Evolutionary conservation across 345 rosid genomes (phyloP).

Genomic region (Boechera retrofracta): DNA sequence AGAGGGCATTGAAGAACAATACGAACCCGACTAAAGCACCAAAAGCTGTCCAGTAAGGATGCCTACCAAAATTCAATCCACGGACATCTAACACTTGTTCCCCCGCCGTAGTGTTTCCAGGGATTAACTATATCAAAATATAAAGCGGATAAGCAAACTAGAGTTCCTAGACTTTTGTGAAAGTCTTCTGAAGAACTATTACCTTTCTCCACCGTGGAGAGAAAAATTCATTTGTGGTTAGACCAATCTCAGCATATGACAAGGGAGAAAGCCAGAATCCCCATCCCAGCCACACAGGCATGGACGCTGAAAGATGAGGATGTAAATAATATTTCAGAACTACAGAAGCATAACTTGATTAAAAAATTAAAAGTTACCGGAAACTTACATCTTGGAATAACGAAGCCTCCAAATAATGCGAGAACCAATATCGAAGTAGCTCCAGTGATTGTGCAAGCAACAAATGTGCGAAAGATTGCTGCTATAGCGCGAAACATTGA

Average conservation of each 20-base stretch:
- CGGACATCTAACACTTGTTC: conserved; percentile 53
- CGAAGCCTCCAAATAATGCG: conserved; percentile 66
- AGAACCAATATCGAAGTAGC: conserved; percentile 42
- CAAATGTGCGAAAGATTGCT: conserved; percentile 52
- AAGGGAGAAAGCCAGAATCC: conserved; percentile 77
- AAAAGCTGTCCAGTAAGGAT: conserved; percentile 59
- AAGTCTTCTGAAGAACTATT: conserved; percentile 9
- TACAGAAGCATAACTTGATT: conserved; percentile 15
- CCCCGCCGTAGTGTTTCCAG: conserved; percentile 49
- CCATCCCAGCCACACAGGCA: conserved; percentile 73
- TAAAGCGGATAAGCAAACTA: conserved; percentile 8
- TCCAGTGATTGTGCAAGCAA: conserved; percentile 52
- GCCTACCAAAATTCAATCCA: conserved; percentile 59
- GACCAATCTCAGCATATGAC: conserved; percentile 68
- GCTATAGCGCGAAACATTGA: conserved; percentile 60
- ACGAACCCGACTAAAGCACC: conserved; percentile 60
- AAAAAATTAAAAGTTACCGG: not conserved
- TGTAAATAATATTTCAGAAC: not conserved
- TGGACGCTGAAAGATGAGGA: conserved; percentile 42
- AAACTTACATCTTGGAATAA: conserved; percentile 55
- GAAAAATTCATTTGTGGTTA: conserved; percentile 66
- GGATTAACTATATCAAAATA: conserved; percentile 12
- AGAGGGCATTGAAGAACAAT: conserved; percentile 59
- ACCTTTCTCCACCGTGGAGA: conserved; percentile 76
- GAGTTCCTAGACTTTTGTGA: not conserved